Base-by-base conservation (phyloP, 139 green algal species). In the Tetraselmis chui region DNA sequence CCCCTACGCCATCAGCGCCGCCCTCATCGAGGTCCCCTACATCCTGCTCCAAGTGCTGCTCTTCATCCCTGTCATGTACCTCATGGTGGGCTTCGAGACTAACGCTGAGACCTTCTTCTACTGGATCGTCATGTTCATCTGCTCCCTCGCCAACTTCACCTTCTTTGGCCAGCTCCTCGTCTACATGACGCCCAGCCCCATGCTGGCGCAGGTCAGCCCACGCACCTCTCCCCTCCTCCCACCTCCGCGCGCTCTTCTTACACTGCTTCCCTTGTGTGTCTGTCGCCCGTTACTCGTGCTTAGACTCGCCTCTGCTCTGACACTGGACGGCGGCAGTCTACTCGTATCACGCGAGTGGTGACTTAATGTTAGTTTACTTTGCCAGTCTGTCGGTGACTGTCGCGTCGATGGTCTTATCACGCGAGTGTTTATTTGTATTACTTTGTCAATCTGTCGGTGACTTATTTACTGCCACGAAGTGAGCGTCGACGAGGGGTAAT, bases 41-140 rank as follows among this genome's bases (percentile, higher is more conserved):
- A 78, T 89, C 30, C 25, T 89, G 1, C 31, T 58, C 29, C 84
- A 91, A 83, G 82, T 81, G 25, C 1, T 91, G 45, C 26, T 94
- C 26, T 94, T 92, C 79, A 81, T 89, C 29, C 79, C 85, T 2
- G 86, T 94, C 76, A 78, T 89, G 25, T 94, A 94, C 83, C 85
- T 78, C 29, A 86, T 90, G 79, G 78, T 92, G 23, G 77, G 85
- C 75, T 91, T 90, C 80, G 59, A 86, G 22, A 28, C 59, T 1
- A 28, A 76, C 27, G 76, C 80, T 30, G 79, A 24, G 30, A 93
- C 85, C 76, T 92, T 90, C 79, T 87, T 92, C 86, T 83, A 82
- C 80, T 91, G 86, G 79, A 82, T 88, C 79, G 5, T 85, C 28
- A 84, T 91, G 23, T 30, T 79, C n/a, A 45, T 85, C 76, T 79